phyloP scores from a whole-genome alignment of 371 early-diverging fungal species.

The Actinomucor elegans region DNA sequence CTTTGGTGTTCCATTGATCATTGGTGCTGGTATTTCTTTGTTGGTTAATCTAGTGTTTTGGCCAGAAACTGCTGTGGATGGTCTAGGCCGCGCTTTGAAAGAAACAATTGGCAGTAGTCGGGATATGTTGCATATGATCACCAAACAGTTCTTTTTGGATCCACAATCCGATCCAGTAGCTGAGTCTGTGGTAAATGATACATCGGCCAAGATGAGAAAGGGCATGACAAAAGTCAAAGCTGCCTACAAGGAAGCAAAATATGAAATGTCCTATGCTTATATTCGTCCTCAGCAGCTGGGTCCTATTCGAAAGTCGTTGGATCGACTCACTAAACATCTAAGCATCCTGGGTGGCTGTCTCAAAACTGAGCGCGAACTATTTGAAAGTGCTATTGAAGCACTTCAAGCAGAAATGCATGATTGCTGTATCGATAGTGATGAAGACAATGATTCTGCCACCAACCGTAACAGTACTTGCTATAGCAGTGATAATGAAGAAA shows the following conservation, averaged over 20 bases:
- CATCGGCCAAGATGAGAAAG: conserved; percentile 34
- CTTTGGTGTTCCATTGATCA: conserved; percentile 29
- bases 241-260: conserved; percentile 49
- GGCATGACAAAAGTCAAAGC: conserved; percentile 48
- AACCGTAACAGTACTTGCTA: neutral
- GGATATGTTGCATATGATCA: conserved; percentile 45
- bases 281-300: conserved; percentile 41
- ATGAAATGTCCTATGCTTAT: conserved; percentile 47
- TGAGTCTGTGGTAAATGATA: conserved; percentile 30
- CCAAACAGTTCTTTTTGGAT: conserved; percentile 48
- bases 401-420: conserved; percentile 22
- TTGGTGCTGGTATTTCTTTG: conserved; percentile 30
- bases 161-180: conserved; percentile 31
- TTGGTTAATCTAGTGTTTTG: conserved; percentile 44
- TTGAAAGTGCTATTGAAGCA: conserved; percentile 41
- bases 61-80: conserved; percentile 55
- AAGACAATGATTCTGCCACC: conserved; percentile 4
- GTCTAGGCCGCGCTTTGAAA: conserved; percentile 44
- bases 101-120: conserved; percentile 43
- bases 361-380: conserved; percentile 42
- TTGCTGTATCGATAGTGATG: conserved; percentile 11
- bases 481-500: conserved; percentile 8
- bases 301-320: conserved; percentile 36
- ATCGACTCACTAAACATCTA: conserved; percentile 42
- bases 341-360: conserved; percentile 45